Evolutionary conservation across 2,329 filamentous ascomycete genomes (phyloP), one percentile per base, ranked within the genome.

Genomic region (Alternaria sp.): DNA sequence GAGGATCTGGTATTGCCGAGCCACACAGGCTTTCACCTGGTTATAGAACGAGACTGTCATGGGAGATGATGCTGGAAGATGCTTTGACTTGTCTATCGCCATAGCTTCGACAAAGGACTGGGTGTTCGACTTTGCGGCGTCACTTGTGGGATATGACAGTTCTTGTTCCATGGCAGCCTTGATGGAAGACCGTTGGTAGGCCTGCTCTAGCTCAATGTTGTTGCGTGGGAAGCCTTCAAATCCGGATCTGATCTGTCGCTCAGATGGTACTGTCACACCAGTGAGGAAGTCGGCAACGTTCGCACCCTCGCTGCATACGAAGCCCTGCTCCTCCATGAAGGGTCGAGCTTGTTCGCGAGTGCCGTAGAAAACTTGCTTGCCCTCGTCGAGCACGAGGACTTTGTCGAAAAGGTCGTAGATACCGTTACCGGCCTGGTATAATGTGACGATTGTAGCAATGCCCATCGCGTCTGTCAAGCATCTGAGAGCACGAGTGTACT

Each of bases 241-340:
- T 3, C 79, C 81, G 11, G 70, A 62, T 10, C 71, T 73, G 17
- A 83, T 78, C n/a, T 79, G 60, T 56, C 82, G 77, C 62, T 84
- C 82, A 30, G 75, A 74, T 1, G 83, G 69, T 6, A 80, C 81
- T 2, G 88, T 92, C 62, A 93, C 87, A 5, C 89, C 91, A 0
- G 91, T 93, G n/a, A 94, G 79, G 76, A 92, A 94, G 71, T 95
- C 92, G 1, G 87, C 88, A 0, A 88, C 88, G 0, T 90, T 93
- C 28, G 89, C 86, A 5, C 88, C 86, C 6, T 88, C 84, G 0
- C 83, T 82, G 68, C 87, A 91, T 23, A 88, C 70, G 70, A 92
- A 93, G 19, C 91, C 91, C 74, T 90, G 87, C 10, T 84, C 78
- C 70, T 89, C 86, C 67, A 93, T 93, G 76, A 89, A 93, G 0